phyloP scores from a whole-genome alignment of 2,329 filamentous ascomycete genomes.

The Arthrobotrys musiformis region DNA sequence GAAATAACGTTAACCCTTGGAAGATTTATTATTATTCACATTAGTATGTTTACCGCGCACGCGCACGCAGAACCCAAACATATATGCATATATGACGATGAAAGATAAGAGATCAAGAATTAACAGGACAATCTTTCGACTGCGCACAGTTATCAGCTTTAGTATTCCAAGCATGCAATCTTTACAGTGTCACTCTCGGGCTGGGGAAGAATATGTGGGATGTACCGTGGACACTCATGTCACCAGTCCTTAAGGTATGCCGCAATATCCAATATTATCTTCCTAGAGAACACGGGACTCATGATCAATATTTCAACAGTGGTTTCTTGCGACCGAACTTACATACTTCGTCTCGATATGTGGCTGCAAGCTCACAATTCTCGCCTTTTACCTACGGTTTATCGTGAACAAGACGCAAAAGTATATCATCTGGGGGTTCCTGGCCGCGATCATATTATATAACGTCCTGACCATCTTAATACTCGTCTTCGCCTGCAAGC shows the following conservation, averaged over 20 bases:
- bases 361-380: constrained; percentile 51
- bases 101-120: background rate
- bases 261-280: background rate
- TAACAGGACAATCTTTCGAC: background rate
- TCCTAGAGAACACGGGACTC: background rate
- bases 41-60: constrained; percentile 38
- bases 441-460: constrained; percentile 41
- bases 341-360: constrained; percentile 52
- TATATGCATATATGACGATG: too few species aligned
- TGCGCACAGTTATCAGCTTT: constrained; percentile 40
- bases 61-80: too few species aligned
- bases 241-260: constrained; percentile 36
- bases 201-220: constrained; percentile 50
- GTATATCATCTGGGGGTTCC: constrained; percentile 45
- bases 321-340: constrained; percentile 47
- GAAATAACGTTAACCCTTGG: constrained; percentile 17
- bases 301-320: constrained; percentile 4
- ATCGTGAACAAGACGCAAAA: constrained; percentile 50
- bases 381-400: constrained; percentile 49
- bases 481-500: constrained; percentile 39
- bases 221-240: constrained; percentile 46
- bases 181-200: constrained; percentile 44
- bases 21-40: constrained; percentile 49
- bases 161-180: constrained; percentile 36
- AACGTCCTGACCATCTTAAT: constrained; percentile 42